Base-by-base conservation (phyloP, 1,284 basidiomycete genomes). In the Termitomyces sp. region DNA sequence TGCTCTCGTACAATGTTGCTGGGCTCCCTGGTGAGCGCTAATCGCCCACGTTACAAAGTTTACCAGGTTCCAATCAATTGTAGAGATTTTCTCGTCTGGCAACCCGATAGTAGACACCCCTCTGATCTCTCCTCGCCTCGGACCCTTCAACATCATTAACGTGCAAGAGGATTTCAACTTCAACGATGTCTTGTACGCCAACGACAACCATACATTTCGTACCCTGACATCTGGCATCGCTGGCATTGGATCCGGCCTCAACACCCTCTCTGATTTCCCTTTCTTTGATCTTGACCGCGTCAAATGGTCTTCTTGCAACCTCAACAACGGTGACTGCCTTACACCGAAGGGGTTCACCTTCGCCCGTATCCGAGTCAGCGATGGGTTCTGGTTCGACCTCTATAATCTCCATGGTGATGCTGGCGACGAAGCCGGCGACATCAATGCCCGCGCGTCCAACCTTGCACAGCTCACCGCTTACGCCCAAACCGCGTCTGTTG, bases 151-250 rank as follows among this genome's bases (percentile, higher is more conserved):
- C 50, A 61, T 73, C 44, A 67, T 73, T 45, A 66, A 74, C 43
- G 71, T 74, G 13, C 68, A 74, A 57, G 72, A 73, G 59, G 72
- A 74, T 54, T 73, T 74, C 65, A 73, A 74, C 53, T 73, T 68
- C 50, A 69, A 74, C 46, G 68, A 68, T 19, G 65, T 62, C 8
- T 61, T 74, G 17, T 73, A 74, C 49, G 68, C 64, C 5, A 57
- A 58, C 21, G 71, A 74, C 57, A 64, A 58, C 28, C 71, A 74
- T 56, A 51, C 67, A 9, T 70, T 63, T 56, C 70, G 72, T 44
- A 73, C 72, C 5, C 59, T 67, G 2, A 73, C 71, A 0, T 72
- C 68, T n/a, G 69, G 70, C 13, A 68, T 67, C 2, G 71, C 67
- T 38, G 65, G 57, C 0, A 63, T 72, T 30, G 72, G 72, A 13